Evolutionary conservation across 2,329 filamentous ascomycete genomes (phyloP).

Genomic region (Aspergillus candidus): DNA sequence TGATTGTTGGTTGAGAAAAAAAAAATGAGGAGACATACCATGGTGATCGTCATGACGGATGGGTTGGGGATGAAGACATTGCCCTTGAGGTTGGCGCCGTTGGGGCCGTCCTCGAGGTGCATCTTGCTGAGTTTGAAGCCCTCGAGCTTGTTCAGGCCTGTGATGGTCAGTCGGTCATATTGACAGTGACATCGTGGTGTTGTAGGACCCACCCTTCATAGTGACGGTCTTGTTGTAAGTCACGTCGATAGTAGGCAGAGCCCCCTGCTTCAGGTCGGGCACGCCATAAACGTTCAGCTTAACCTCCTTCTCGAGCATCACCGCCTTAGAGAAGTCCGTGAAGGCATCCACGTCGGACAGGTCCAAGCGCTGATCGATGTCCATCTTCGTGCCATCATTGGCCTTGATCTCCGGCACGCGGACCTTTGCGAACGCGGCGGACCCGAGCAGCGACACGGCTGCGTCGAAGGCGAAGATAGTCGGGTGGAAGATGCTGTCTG

Average conservation of each 20-base stretch:
- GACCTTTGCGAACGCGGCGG: slow-evolving; percentile 39
- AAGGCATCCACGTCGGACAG: slow-evolving; percentile 44
- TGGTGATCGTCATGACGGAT: slow-evolving; percentile 49
- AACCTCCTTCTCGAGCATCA: slow-evolving; percentile 46
- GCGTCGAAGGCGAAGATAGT: slow-evolving; percentile 50
- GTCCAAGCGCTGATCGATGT: slow-evolving; percentile 40
- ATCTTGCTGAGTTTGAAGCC: slow-evolving; percentile 48
- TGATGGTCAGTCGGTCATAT: background rate
- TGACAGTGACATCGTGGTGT: too few relatives aligned
- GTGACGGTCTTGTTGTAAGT: slow-evolving; percentile 52
- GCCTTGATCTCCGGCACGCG: slow-evolving; percentile 42
- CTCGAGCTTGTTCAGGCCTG: slow-evolving; percentile 53
- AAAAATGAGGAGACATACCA: slow-evolving; percentile 31
- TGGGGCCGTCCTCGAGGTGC: slow-evolving; percentile 38
- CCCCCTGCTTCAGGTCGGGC: slow-evolving; percentile 47
- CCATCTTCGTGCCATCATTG: slow-evolving; percentile 36
- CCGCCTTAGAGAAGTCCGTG: slow-evolving; percentile 43
- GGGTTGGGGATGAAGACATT: slow-evolving; percentile 55
- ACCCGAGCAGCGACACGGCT: slow-evolving; percentile 43
- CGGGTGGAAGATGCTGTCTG: slow-evolving; percentile 48
- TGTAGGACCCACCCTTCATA: slow-evolving; percentile 46
- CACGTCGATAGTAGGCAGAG: slow-evolving; percentile 46
- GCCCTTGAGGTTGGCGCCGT: slow-evolving; percentile 51
- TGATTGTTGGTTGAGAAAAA: slow-evolving; percentile 4
- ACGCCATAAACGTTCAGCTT: slow-evolving; percentile 47